Percentiles rank a stretch among this genome's conserved stretches.
Evolutionary conservation across 2,329 filamentous ascomycete genomes (phyloP).

Genomic region (Arthrobotrys conoides): DNA sequence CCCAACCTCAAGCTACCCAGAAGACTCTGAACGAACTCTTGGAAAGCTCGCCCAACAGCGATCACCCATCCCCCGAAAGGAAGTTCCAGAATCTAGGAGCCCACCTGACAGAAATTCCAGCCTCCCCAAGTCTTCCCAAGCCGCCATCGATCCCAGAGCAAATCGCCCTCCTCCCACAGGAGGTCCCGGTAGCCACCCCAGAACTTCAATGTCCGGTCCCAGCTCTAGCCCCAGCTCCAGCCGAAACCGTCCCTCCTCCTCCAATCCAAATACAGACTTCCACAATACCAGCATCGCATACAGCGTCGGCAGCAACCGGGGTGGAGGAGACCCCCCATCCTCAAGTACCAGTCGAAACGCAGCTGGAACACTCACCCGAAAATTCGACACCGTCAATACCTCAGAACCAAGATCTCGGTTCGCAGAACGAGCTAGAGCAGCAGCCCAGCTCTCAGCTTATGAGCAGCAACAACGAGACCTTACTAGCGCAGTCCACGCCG

Average conservation of each 20-base stretch:
- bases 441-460: neutral
- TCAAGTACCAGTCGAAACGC: conserved; percentile 30
- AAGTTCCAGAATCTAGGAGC: conserved; percentile 47
- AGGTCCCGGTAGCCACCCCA: conserved; percentile 7
- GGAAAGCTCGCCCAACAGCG: conserved; percentile 42
- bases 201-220: conserved; percentile 18
- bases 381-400: conserved; percentile 36
- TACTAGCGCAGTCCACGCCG: conserved; percentile 53
- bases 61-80: conserved; percentile 39
- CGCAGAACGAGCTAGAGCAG: conserved; percentile 26
- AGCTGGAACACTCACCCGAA: conserved; percentile 21
- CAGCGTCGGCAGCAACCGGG: conserved; percentile 7
- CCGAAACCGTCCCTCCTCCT: conserved; percentile 10
- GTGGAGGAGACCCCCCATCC: conserved; percentile 12
- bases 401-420: conserved; percentile 19
- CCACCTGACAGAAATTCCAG: conserved; percentile 55
- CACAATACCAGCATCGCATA: conserved; percentile 34
- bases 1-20: conserved; percentile 43
- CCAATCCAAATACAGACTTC: conserved; percentile 1
- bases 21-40: conserved; percentile 31
- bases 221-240: neutral
- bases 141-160: conserved; percentile 21
- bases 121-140: conserved; percentile 32
- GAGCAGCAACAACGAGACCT: conserved; percentile 39
- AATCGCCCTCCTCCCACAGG: conserved; percentile 11